Conservation (phyloP, 352 stramenopile genomes). For the Ophiocytium majus region DNA sequence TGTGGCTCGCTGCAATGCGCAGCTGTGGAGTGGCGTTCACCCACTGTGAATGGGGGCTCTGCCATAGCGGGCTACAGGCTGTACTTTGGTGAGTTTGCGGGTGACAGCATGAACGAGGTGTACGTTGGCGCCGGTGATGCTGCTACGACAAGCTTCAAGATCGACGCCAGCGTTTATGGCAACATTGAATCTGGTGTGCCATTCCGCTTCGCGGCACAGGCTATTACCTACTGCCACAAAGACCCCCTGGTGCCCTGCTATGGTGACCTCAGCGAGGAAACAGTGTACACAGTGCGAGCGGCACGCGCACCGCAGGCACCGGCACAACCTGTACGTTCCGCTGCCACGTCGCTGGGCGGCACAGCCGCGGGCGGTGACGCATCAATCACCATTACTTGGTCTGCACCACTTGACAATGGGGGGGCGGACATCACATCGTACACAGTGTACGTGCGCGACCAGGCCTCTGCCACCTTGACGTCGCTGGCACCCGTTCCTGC, state of each 20-base stretch:
- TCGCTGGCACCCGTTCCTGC: constrained; percentile 42
- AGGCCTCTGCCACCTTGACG: constrained; percentile 60
- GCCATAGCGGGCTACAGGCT: constrained; percentile 89
- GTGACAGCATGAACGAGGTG: constrained; percentile 77
- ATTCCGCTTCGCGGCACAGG: constrained; percentile 88
- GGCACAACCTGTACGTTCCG: constrained; percentile 34
- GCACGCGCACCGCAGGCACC: constrained; percentile 18
- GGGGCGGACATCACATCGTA: constrained; percentile 83
- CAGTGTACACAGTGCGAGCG: constrained; percentile 79
- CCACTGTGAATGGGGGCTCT: constrained; percentile 65
- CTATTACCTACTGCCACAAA: constrained; percentile 89
- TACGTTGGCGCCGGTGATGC: constrained; percentile 86
- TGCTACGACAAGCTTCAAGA: constrained; percentile 68
- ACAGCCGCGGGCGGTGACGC: constrained; percentile 33
- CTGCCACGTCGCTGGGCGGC: constrained; percentile 28
- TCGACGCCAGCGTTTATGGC: constrained; percentile 69
- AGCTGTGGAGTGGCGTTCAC: constrained; percentile 77
- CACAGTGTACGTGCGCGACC: constrained; percentile 81
- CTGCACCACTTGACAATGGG: constrained; percentile 81
- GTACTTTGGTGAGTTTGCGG: constrained; percentile 89
- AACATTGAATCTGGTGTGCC: constrained; percentile 80
- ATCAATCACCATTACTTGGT: constrained; percentile 62
- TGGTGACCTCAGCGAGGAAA: constrained; percentile 76
- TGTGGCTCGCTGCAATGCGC: too few species aligned
- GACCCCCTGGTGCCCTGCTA: constrained; percentile 56